phyloP scores from a whole-genome alignment of 768 basidiomycete species.

The Lanmaoa pseudosensibilis region DNA sequence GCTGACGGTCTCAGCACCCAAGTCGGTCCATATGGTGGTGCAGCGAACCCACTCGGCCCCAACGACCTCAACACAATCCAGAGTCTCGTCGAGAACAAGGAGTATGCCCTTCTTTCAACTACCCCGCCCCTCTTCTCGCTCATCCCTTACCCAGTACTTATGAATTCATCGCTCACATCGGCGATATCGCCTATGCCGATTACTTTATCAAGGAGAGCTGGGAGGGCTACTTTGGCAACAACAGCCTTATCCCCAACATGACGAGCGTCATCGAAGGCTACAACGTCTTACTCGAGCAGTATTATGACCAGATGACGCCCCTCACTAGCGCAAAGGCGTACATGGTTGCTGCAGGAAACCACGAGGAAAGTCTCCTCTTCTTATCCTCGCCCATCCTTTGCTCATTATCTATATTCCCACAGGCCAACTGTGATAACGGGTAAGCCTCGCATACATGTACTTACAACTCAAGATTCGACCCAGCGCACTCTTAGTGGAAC shows the following conservation, averaged over 20 bases:
- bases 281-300: conserved; percentile 26
- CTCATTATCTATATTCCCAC: background rate
- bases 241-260: conserved; percentile 26
- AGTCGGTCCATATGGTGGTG: conserved; percentile 25
- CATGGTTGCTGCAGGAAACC: conserved; percentile 30
- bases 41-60: conserved; percentile 25
- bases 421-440: conserved; percentile 33
- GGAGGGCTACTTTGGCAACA: conserved; percentile 31
- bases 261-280: conserved; percentile 28
- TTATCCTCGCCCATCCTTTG: background rate
- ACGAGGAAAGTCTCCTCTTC: conserved; percentile 16
- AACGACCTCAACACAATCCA: conserved; percentile 30
- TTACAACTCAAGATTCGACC: background rate
- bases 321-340: conserved; percentile 27
- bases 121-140: background rate
- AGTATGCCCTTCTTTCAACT: conserved; percentile 13
- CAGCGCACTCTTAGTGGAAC: conserved; percentile 16
- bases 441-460: conserved; percentile 6
- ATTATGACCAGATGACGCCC: conserved; percentile 28
- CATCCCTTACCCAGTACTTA: conserved; percentile 18
- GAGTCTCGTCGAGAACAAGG: conserved; percentile 29
- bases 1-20: conserved; percentile 30
- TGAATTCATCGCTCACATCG: conserved; percentile 28
- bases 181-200: conserved; percentile 29
- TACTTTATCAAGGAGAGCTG: conserved; percentile 33